Evolutionary conservation across 2,329 filamentous ascomycete genomes (phyloP).

Genomic region (Fusarium sp.): DNA sequence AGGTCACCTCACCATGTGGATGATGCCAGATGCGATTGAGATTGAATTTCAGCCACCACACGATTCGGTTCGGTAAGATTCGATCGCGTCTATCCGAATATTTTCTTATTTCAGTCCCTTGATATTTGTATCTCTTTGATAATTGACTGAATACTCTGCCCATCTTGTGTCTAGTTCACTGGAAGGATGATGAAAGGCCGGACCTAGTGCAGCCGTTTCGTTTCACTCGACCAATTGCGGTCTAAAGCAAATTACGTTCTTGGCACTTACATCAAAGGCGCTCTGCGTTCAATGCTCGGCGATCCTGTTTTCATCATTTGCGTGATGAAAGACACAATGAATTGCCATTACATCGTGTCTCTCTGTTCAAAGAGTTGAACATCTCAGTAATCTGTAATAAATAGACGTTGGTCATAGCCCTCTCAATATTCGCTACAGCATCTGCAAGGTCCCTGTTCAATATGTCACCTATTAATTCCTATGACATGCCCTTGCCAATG

Average conservation of each 20-base stretch:
- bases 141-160: not conserved
- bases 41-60: not conserved
- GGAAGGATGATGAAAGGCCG: constrained; percentile 25
- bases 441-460: constrained; percentile 13
- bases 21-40: constrained; percentile 6
- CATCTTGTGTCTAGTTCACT: not conserved
- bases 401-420: not conserved
- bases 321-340: not conserved
- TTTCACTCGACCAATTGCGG: constrained; percentile 42
- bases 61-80: not conserved
- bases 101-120: constrained; percentile 3
- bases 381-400: not conserved
- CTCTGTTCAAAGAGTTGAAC: no score
- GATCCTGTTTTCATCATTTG: constrained; percentile 11
- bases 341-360: no score
- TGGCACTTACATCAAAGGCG: constrained; percentile 28
- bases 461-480: constrained; percentile 20
- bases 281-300: constrained; percentile 25
- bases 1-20: constrained; percentile 53
- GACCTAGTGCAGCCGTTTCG: constrained; percentile 42
- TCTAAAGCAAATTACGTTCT: constrained; percentile 42
- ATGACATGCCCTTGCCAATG: constrained; percentile 15
- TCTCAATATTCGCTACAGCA: not conserved
- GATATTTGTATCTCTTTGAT: constrained; percentile 10
- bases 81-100: constrained; percentile 2